Percentiles rank a stretch among this genome's conserved stretches.
Conservation (phyloP, 139 green algal genomes). For the Protoeuglena noctilucae region DNA sequence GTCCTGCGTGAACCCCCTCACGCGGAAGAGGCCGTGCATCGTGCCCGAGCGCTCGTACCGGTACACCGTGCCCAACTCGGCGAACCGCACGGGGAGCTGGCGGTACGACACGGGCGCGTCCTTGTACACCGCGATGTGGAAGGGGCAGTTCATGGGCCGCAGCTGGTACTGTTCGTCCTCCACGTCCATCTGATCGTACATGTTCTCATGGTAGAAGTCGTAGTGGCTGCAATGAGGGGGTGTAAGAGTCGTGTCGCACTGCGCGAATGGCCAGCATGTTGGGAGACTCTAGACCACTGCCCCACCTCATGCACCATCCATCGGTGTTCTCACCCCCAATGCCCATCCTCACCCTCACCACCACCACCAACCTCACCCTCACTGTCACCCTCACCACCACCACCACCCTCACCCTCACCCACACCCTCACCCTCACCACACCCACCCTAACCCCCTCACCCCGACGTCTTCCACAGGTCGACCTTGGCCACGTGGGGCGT, state of each 20-base stretch:
- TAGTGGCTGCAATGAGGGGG: too few relatives aligned
- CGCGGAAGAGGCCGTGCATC: constrained; percentile 93
- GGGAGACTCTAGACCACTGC: too few relatives aligned
- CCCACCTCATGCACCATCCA: too few relatives aligned
- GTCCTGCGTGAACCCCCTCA: constrained; percentile 94
- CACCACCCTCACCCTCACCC: too few relatives aligned
- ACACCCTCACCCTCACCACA: too few relatives aligned
- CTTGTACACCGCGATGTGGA: constrained; percentile 91
- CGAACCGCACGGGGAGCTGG: constrained; percentile 81
- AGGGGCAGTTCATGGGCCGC: constrained; percentile 98
- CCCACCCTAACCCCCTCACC: too few relatives aligned
- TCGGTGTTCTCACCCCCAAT: too few relatives aligned
- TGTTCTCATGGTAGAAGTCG: constrained; percentile 67
- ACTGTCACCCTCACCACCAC: too few relatives aligned
- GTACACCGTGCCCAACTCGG: constrained; percentile 96
- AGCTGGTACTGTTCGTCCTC: constrained; percentile 91
- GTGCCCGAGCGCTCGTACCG: constrained; percentile 84
- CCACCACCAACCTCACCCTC: too few relatives aligned
- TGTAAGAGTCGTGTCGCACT: too few relatives aligned
- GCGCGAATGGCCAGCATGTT: too few relatives aligned
- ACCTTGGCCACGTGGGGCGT: constrained; percentile 85
- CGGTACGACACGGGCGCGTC: constrained; percentile 40
- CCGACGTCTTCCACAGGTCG: constrained; percentile 88
- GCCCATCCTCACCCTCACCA: too few relatives aligned
- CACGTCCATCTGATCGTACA: constrained; percentile 32